A percentile compares a stretch with the other conserved stretches of the same genome.
Evolutionary conservation across 2,329 filamentous ascomycete species (phyloP).

Genomic region (Hymenoscyphus scutula): DNA sequence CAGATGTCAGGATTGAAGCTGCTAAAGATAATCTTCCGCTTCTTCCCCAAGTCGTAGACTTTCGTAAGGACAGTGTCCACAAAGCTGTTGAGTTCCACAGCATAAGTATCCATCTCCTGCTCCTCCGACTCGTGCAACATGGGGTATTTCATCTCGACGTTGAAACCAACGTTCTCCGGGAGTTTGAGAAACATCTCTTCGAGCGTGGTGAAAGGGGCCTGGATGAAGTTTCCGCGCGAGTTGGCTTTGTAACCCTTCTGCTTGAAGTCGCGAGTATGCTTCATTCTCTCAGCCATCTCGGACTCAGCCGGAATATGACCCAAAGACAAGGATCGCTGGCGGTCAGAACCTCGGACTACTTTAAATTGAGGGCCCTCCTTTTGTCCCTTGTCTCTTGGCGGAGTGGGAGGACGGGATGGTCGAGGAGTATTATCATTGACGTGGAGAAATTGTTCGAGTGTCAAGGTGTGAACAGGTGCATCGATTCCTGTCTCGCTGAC

Average conservation of each 20-base stretch:
- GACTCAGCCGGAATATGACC: constrained; percentile 28
- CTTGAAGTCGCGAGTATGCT: constrained; percentile 94
- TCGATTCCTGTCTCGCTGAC: constrained; percentile 98
- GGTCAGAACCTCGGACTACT: constrained; percentile 31
- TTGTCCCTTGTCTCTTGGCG: constrained; percentile 35
- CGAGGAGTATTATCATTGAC: constrained; percentile 55
- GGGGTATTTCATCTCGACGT: constrained; percentile 98
- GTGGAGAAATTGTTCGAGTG: constrained; percentile 91
- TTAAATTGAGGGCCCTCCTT: constrained; percentile 28
- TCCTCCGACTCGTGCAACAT: constrained; percentile 96
- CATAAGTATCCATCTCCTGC: constrained; percentile 95
- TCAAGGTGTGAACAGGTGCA: constrained; percentile 91
- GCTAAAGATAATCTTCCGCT: constrained; percentile 93
- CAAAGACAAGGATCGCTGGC: constrained; percentile 38
- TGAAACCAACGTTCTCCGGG: constrained; percentile 83
- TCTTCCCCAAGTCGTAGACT: constrained; percentile 80
- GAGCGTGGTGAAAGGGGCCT: constrained; percentile 91
- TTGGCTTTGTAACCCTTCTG: constrained; percentile 95
- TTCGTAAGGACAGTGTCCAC: constrained; percentile 88
- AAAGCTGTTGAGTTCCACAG: constrained; percentile 93
- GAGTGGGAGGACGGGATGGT: constrained; percentile 47
- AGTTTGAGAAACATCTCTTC: constrained; percentile 89
- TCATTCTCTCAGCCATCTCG: constrained; percentile 76
- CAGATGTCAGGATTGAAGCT: constrained; percentile 98
- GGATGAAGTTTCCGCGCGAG: constrained; percentile 88